These are phyloP conservation scores for Neopestalotiopsis sp. DNA, from an alignment of 2,329 filamentous ascomycete genomes.

Conservation along the genomic window DNA sequence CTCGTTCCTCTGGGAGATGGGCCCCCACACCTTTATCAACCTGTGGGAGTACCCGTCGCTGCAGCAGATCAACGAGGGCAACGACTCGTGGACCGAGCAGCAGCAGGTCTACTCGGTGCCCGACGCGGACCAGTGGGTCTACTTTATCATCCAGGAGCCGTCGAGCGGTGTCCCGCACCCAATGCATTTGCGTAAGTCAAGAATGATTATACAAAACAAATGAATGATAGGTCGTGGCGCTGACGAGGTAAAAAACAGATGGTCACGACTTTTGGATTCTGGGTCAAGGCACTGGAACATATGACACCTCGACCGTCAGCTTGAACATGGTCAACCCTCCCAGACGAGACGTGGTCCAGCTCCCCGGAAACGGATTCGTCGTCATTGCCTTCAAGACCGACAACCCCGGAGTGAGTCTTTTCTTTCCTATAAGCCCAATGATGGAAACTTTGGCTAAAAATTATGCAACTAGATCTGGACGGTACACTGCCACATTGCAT, in stretches of 20 bases:
- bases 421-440: too few relatives aligned
- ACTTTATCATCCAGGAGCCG: constrained; percentile 39
- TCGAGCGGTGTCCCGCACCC: constrained; percentile 22
- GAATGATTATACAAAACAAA: background rate
- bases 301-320: constrained; percentile 37
- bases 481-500: constrained; percentile 48
- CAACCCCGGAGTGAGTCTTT: constrained; percentile 49
- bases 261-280: constrained; percentile 51
- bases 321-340: constrained; percentile 47
- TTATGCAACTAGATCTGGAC: constrained; percentile 39
- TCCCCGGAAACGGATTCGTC: constrained; percentile 52
- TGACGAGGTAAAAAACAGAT: constrained; percentile 24
- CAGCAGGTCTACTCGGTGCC: constrained; percentile 39
- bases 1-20: constrained; percentile 53
- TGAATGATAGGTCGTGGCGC: too few relatives aligned
- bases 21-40: constrained; percentile 50
- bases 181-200: constrained; percentile 32
- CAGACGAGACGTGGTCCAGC: constrained; percentile 53
- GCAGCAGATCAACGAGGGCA: constrained; percentile 34
- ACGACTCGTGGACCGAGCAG: constrained; percentile 28
- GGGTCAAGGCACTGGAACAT: constrained; percentile 35
- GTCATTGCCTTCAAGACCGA: constrained; percentile 56
- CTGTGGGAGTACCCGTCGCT: constrained; percentile 55
- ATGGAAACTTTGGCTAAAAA: too few relatives aligned
- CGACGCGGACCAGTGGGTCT: constrained; percentile 38